phyloP scores from a whole-genome alignment of 73 alveolate species.

The Tetrahymena borealis region DNA sequence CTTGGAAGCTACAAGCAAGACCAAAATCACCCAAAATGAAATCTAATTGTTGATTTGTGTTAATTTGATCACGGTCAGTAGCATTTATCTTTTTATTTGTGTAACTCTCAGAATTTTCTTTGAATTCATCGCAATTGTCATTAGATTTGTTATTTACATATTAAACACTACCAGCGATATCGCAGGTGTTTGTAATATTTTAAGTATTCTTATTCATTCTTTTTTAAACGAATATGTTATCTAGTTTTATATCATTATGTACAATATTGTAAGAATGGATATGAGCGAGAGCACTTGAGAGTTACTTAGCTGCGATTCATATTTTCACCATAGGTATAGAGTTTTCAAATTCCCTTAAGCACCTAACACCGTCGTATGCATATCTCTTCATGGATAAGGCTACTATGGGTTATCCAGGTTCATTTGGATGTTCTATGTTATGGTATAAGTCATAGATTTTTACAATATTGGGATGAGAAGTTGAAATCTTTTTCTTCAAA shows the following conservation, averaged over 20 bases:
- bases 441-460: not conserved
- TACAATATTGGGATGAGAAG: not conserved
- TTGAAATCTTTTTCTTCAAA: not conserved
- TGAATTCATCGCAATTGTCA: not conserved
- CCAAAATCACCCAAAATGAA: not conserved
- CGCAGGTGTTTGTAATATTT: not conserved
- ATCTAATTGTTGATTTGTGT: not conserved
- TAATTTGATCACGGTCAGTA: not conserved
- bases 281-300: conserved; percentile 1
- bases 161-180: not conserved
- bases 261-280: not conserved
- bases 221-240: not conserved
- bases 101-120: not conserved
- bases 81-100: not conserved
- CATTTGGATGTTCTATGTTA: not conserved
- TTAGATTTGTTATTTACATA: not conserved
- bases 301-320: not conserved
- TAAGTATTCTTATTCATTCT: not conserved
- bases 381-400: not conserved
- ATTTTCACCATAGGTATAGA: not conserved
- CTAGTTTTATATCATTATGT: not conserved
- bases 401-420: not conserved
- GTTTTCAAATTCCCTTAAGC: not conserved
- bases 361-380: not conserved
- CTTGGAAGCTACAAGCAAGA: not conserved